Conservation (phyloP, 2,329 filamentous ascomycete genomes). For the Blastomyces gilchristii region DNA sequence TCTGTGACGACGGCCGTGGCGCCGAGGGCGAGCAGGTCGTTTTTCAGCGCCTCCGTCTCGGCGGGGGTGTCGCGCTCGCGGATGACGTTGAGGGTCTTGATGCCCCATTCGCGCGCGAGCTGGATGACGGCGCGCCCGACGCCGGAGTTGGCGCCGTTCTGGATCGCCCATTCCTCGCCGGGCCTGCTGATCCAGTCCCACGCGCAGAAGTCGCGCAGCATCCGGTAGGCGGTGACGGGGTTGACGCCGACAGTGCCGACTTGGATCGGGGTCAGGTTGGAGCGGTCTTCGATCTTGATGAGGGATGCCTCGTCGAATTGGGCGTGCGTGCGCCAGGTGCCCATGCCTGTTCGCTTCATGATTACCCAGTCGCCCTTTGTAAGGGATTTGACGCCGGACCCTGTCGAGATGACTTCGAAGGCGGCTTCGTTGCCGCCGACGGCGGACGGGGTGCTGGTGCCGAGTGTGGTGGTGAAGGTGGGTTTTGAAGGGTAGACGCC, state of each 20-base stretch:
- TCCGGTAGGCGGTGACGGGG: slow-evolving; percentile 86
- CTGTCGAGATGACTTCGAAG: slow-evolving; percentile 71
- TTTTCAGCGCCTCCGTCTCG: slow-evolving; percentile 54
- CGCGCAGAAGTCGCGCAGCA: slow-evolving; percentile 68
- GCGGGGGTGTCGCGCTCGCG: slow-evolving; percentile 56
- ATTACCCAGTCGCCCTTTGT: slow-evolving; percentile 86
- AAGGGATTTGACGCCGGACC: slow-evolving; percentile 52
- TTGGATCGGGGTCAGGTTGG: slow-evolving; percentile 63
- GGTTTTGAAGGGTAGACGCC: slow-evolving; percentile 88
- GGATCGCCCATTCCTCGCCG: slow-evolving; percentile 86
- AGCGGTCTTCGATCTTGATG: slow-evolving; percentile 58
- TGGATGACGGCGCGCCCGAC: slow-evolving; percentile 90
- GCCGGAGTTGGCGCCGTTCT: slow-evolving; percentile 92
- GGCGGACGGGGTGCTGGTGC: slow-evolving; percentile 64
- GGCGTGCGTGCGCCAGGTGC: slow-evolving; percentile 91
- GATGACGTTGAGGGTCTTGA: slow-evolving; percentile 83
- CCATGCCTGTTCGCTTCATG: slow-evolving; percentile 70
- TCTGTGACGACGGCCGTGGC: slow-evolving; percentile 55
- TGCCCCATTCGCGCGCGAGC: slow-evolving; percentile 72
- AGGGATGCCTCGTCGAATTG: slow-evolving; percentile 53
- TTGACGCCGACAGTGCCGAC: slow-evolving; percentile 86
- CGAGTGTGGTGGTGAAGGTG: slow-evolving; percentile 61
- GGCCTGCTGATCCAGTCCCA: slow-evolving; percentile 39
- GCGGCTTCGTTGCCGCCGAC: slow-evolving; percentile 67
- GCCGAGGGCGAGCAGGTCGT: slow-evolving; percentile 51